Conservation (phyloP, 2,329 filamentous ascomycete genomes). For the Sphaceloma murrayae region DNA sequence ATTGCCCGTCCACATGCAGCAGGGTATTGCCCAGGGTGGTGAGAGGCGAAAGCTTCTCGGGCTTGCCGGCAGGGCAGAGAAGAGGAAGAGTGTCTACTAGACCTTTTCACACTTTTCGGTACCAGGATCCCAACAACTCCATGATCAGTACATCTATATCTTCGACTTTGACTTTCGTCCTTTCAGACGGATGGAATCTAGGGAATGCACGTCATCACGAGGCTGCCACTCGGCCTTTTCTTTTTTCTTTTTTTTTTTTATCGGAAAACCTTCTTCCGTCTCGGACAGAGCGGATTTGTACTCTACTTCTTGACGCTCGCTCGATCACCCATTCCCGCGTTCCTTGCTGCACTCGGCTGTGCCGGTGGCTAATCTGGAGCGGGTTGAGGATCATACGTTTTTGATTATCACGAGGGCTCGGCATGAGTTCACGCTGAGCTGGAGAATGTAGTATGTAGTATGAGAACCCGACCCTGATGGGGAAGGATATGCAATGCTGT, state of each 20-base stretch:
- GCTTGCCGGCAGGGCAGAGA: slow-evolving; percentile 77
- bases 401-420: too few relatives aligned
- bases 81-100: slow-evolving; percentile 58
- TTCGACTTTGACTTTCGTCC: too few relatives aligned
- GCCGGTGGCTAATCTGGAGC: not conserved
- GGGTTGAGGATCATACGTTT: too few relatives aligned
- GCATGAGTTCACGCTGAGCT: too few relatives aligned
- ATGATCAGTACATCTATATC: too few relatives aligned
- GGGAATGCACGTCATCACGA: slow-evolving; percentile 11
- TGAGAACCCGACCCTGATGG: too few relatives aligned
- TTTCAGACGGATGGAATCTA: too few relatives aligned
- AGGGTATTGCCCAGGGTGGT: slow-evolving; percentile 13
- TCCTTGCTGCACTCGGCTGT: not conserved
- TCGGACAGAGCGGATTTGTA: not conserved
- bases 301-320: slow-evolving; percentile 14
- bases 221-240: not conserved
- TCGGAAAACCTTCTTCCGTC: not conserved
- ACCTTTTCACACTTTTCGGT: not conserved
- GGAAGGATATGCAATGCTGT: too few relatives aligned
- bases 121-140: not conserved
- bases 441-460: too few relatives aligned
- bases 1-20: slow-evolving; percentile 26
- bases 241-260: not conserved
- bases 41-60: slow-evolving; percentile 69
- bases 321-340: not conserved